Percentiles rank a stretch among this genome's conserved stretches.
Conservation (phyloP, 1,284 basidiomycete genomes). For the Apiotrichum porosum region DNA sequence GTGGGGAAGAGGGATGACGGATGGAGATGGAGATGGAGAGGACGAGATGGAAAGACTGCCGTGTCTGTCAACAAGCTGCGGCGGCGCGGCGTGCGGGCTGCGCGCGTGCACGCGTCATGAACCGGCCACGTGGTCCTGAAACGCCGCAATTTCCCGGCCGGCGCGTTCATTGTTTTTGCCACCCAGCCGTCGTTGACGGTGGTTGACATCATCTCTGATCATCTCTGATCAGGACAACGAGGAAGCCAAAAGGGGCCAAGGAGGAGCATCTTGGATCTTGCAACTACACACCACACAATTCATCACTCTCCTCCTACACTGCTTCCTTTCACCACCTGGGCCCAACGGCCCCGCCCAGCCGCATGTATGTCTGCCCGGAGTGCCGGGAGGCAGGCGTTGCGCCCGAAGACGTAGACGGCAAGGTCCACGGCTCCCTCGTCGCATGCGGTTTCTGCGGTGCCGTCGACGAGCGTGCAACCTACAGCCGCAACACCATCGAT, state of each 20-base stretch:
- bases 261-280: no score
- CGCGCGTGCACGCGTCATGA: no score
- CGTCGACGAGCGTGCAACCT: slow-evolving; percentile 21
- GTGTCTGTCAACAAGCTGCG: background rate
- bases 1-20: background rate
- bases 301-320: no score
- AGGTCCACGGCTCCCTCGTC: slow-evolving; percentile 1
- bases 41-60: background rate
- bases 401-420: background rate
- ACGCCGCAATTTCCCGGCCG: background rate
- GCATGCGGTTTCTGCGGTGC: slow-evolving; percentile 27
- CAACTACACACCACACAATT: no score
- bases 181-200: background rate
- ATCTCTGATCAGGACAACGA: no score
- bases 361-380: slow-evolving; percentile 5
- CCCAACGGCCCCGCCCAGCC: no score
- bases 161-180: background rate
- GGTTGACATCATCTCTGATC: no score
- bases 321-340: no score
- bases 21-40: background rate
- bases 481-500: slow-evolving; percentile 9
- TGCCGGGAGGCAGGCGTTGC: slow-evolving; percentile 6
- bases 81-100: no score
- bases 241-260: no score
- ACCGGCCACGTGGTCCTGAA: background rate